Conservation (phyloP, 2,329 filamentous ascomycete species). For the Harringtonia lauricola region DNA sequence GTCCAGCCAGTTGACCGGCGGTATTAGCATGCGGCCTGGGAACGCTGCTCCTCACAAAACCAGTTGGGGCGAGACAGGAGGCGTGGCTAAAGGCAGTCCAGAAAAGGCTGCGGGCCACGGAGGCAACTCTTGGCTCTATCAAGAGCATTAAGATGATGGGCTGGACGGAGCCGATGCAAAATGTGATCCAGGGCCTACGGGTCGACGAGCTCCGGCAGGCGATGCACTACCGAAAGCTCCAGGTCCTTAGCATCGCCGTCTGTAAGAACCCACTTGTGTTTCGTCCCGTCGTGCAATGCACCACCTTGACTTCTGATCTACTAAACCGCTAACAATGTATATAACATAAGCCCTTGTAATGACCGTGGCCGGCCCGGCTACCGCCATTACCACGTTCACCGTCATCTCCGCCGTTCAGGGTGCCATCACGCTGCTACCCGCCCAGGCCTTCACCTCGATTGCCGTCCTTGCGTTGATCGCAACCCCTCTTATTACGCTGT, state of each 20-base stretch:
- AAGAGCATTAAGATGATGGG: constrained; percentile 2
- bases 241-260: not conserved
- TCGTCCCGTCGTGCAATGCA: no score
- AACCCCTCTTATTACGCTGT: constrained; percentile 1
- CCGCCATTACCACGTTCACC: not conserved
- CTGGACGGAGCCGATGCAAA: not conserved
- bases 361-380: not conserved
- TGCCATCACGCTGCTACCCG: not conserved
- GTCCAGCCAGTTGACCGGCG: not conserved
- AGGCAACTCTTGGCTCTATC: constrained; percentile 1
- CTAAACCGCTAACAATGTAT: not conserved
- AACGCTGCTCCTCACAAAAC: not conserved
- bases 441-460: constrained; percentile 1
- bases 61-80: not conserved
- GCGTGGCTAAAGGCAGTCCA: not conserved
- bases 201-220: not conserved
- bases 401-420: not conserved
- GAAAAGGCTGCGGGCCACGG: not conserved
- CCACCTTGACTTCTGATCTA: not conserved
- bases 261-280: not conserved
- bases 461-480: constrained; percentile 2
- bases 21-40: not conserved
- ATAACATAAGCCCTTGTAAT: not conserved
- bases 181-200: not conserved
- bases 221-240: not conserved